A percentile compares a stretch with the other conserved stretches of the same genome.
Conservation (phyloP, 441 rosid species). For the Syzygium malaccense region DNA sequence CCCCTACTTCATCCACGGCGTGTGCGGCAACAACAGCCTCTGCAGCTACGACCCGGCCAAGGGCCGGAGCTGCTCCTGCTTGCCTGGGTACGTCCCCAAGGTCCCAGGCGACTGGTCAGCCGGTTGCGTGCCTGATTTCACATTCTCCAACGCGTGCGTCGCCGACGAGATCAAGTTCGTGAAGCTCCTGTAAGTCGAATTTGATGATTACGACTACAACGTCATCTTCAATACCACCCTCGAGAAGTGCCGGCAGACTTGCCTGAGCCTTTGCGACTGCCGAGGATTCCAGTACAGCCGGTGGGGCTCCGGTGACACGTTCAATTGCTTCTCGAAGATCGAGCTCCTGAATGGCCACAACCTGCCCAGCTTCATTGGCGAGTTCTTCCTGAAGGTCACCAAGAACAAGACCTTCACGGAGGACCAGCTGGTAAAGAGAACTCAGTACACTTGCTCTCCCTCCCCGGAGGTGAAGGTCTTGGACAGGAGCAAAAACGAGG, state of each 20-base stretch:
- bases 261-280: neutral
- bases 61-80: conserved; percentile 9
- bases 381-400: too few relatives aligned
- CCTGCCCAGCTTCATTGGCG: too few relatives aligned
- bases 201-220: neutral
- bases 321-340: too few relatives aligned
- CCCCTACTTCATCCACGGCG: neutral
- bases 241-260: neutral
- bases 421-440: too few relatives aligned
- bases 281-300: conserved; percentile 1
- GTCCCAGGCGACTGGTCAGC: neutral
- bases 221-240: neutral
- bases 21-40: conserved; percentile 7
- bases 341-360: too few relatives aligned
- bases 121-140: conserved; percentile 2
- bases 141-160: neutral
- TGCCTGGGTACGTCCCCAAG: conserved; percentile 2
- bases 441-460: too few relatives aligned
- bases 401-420: too few relatives aligned
- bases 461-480: too few relatives aligned
- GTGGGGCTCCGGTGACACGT: too few relatives aligned
- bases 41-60: neutral
- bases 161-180: neutral
- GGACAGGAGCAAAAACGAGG: too few relatives aligned
- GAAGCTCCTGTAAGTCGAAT: neutral